Base-by-base conservation (phyloP, 2,329 filamentous ascomycete genomes). In the Tetracladium maxilliforme region DNA sequence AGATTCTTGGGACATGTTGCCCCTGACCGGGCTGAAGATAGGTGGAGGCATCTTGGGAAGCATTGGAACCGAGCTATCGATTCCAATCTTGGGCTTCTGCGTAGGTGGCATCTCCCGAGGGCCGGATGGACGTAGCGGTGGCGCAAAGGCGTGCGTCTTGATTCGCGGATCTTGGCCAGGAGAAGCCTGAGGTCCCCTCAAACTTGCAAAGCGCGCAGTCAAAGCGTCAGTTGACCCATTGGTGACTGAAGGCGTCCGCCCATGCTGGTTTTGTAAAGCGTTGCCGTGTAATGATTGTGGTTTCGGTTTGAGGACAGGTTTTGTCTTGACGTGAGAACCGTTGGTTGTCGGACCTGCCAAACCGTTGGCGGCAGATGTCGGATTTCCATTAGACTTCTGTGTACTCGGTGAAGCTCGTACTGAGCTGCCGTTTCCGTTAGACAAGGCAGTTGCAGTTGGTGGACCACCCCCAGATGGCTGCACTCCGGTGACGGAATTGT, bases 401-500 rank as follows among this genome's bases (percentile, higher is more conserved):
- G 5, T 10, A 25, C 8, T 5, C 16, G 19, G 8, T 24, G 18
- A 10, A 21, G 21, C 13, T 19, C 18, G 14, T 13, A 18, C 26
- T 19, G 17, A 30, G 26, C 17, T 33, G 28, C 6, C 19, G 28
- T 19, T 19, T 19, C 23, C 18, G 10, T 14, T 18, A 7, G 19
- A 14, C 14, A 15, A 14, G 39, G 30, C 19, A 23, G 25, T 18
- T 16, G 25, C 16, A 30, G 29, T 29, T 17, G 36, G 62, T 19
- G 18, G 9, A 19, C 18, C 18, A 16, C 34, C 64, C 25, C n/a
- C n/a, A n/a, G n/a, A n/a, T n/a, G n/a, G n/a, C n/a, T 54, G 52
- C 4, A 73, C 64, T 10, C 75, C 74, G 19, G 63, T 73, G 26
- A 59, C 57, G 31, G 57, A 48, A 37, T 81, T 80, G 36, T 78